Conservation (phyloP, 2,329 filamentous ascomycete species). For the Cladophialophora psammophila region DNA sequence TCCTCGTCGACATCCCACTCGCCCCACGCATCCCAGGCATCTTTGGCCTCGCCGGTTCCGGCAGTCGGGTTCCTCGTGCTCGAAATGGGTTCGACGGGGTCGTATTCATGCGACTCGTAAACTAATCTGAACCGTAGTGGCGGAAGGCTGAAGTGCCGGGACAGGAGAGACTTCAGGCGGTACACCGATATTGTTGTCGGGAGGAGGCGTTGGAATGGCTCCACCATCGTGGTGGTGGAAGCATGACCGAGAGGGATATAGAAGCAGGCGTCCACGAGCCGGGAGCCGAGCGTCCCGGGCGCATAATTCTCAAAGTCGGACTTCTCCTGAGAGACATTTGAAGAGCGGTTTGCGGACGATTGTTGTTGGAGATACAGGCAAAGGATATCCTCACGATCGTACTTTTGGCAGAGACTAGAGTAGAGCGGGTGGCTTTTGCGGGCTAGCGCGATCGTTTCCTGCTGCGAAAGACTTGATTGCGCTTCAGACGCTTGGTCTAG, state of each 20-base stretch:
- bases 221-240: constrained; percentile 4
- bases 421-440: constrained; percentile 72
- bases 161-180: constrained; percentile 78
- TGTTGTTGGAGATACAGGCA: constrained; percentile 52
- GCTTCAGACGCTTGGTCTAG: neutral
- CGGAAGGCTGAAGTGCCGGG: constrained; percentile 69
- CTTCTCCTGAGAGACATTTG: constrained; percentile 28
- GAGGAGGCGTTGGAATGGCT: constrained; percentile 51
- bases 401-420: constrained; percentile 73
- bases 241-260: constrained; percentile 52
- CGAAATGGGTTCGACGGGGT: constrained; percentile 66
- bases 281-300: constrained; percentile 80
- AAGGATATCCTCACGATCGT: constrained; percentile 63
- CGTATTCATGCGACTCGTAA: constrained; percentile 92
- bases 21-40: constrained; percentile 60
- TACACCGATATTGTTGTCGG: constrained; percentile 84
- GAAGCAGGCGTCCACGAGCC: constrained; percentile 71
- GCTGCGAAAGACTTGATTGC: neutral
- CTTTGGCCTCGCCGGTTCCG: constrained; percentile 57
- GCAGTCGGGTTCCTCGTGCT: constrained; percentile 18
- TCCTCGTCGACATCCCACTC: constrained; percentile 47
- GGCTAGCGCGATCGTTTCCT: constrained; percentile 15
- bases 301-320: constrained; percentile 56
- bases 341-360: constrained; percentile 49
- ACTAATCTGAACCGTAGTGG: constrained; percentile 73